Evolutionary conservation across 495 filamentous ascomycete genomes (phyloP), one percentile per base, ranked within the genome.

Genomic region (Neurospora tetraspora): DNA sequence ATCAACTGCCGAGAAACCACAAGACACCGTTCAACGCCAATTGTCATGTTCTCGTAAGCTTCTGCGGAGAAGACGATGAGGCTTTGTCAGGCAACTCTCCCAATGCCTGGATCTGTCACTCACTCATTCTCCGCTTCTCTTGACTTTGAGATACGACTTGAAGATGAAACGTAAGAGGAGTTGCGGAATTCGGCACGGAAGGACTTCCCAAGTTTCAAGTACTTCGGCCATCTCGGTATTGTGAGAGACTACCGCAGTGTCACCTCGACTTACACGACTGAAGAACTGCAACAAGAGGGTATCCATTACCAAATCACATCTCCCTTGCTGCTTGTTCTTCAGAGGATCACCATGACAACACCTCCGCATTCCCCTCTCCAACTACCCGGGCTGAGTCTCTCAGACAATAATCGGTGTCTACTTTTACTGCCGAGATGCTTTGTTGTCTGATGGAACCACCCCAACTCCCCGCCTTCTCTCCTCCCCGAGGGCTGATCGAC

Each of bases 21-120:
- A 16, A 9, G 53, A 65, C 31, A 16, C 23, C 27, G 6, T 9
- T 16, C 3, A 36, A 43, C 16, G 18, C 23, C 27, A 37, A 34
- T 70, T 39, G 45, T 72, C 68, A 73, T 70, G 39, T 34, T 72
- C 65, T 70, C 71, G 71, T 59, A 73, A 53, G 31, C 40, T 73
- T 73, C 39, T 53, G 39, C 71, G 71, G 39, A 73, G 53, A 65
- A 65, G 27, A 18, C 1, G 12, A 36, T 2, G 27, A 36, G 27
- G 27, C 2, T 65, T 65, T 36, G 53, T 65, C 53, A 34, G 53
- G 31, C 53, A 8, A 16, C 12, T 27, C 4, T 10, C 5, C 47
- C 6, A 16, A 31, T 23, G 1, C 23, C 1, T 61, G 47, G 23
- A 59, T 7, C 11, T 31, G 47, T 16, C 5, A 61, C 11, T 31